Percentiles rank a stretch among this genome's conserved stretches.
Evolutionary conservation across 768 basidiomycete species (phyloP).

Genomic region (Kondoa subrosea): DNA sequence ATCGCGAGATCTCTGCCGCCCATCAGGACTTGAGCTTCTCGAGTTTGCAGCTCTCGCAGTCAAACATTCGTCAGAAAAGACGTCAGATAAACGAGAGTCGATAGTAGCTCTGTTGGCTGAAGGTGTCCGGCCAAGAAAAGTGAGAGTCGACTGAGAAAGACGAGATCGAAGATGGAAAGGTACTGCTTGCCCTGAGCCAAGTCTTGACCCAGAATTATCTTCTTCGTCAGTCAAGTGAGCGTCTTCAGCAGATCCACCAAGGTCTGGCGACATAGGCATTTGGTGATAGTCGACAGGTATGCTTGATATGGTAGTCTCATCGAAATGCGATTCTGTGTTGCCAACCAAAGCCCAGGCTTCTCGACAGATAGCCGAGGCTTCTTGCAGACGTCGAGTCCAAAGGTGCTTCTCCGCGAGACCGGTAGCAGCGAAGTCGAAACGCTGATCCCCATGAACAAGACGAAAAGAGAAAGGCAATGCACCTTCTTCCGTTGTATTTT

Average conservation of each 20-base stretch:
- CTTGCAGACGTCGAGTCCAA: constrained; percentile 60
- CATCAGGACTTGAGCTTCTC: too few species aligned
- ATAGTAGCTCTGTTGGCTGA: constrained; percentile 52
- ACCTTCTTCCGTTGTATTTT: constrained; percentile 57
- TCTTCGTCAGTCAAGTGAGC: constrained; percentile 1
- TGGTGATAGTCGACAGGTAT: constrained; percentile 36
- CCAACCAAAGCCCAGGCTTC: constrained; percentile 14
- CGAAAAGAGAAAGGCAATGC: constrained; percentile 66
- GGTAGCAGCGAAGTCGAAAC: constrained; percentile 71
- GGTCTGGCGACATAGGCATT: not conserved
- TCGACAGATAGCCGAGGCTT: constrained; percentile 32
- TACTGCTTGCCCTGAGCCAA: constrained; percentile 1
- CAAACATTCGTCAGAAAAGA: constrained; percentile 57
- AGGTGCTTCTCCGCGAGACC: constrained; percentile 67
- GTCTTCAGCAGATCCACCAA: constrained; percentile 1
- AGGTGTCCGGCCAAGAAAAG: constrained; percentile 41
- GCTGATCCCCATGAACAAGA: constrained; percentile 49
- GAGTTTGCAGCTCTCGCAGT: constrained; percentile 34
- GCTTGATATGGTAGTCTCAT: constrained; percentile 49
- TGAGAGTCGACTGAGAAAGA: constrained; percentile 17
- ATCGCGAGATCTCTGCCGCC: not conserved
- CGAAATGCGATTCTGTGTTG: constrained; percentile 37
- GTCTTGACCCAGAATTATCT: not conserved
- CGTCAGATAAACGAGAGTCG: constrained; percentile 61
- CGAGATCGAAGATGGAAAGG: constrained; percentile 29